phyloP scores from a whole-genome alignment of 345 rosid species.

The Lepidium didymum region DNA sequence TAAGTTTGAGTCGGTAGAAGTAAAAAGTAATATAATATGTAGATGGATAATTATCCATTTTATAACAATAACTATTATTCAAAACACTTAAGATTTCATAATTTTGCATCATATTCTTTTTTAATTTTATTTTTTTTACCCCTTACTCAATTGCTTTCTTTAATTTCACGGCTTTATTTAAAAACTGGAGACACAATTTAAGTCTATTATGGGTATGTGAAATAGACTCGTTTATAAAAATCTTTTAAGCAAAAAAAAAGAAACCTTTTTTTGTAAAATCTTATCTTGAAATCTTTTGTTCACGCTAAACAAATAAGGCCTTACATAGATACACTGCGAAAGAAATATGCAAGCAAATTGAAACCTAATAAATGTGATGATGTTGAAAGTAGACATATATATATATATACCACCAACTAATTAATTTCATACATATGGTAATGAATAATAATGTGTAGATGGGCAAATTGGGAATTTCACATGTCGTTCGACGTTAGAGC shows the following conservation, averaged over 20 bases:
- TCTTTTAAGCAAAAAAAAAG: too few species aligned
- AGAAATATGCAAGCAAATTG: too few species aligned
- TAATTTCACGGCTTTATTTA: background rate
- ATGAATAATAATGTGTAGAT: conserved; percentile 31
- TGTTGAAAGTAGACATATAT: too few species aligned
- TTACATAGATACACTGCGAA: background rate
- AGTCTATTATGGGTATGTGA: background rate
- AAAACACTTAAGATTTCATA: background rate
- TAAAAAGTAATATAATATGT: too few species aligned
- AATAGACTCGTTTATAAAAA: background rate
- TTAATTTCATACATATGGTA: background rate
- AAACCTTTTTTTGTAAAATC: background rate
- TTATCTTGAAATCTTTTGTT: background rate
- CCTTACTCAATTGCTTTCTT: background rate
- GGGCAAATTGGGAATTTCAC: conserved; percentile 56
- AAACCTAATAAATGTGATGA: too few species aligned
- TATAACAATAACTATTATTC: background rate
- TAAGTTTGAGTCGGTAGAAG: too few species aligned
- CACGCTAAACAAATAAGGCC: background rate
- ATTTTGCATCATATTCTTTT: background rate
- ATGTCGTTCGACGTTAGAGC: conserved; percentile 40
- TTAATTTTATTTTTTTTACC: too few species aligned
- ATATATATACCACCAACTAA: too few species aligned
- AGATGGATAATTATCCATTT: too few species aligned
- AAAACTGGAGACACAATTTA: background rate